A percentile compares a stretch with the other conserved stretches of the same genome.
Evolutionary conservation across 176 grass and related monocot species (phyloP).

Genomic region (Bromus sterilis): DNA sequence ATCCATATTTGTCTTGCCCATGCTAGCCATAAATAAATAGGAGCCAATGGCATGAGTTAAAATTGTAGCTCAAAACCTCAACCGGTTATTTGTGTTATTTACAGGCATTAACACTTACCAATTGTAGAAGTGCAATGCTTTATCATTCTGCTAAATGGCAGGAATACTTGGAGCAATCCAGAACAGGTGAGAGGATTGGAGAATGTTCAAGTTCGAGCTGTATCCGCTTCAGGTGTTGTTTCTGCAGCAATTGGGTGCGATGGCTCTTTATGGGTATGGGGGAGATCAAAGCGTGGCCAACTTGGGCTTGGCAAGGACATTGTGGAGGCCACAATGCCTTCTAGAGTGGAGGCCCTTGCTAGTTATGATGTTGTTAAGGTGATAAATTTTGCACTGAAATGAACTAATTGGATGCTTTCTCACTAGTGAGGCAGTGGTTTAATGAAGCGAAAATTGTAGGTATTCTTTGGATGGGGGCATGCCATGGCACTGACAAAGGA

Average conservation of each 20-base stretch:
- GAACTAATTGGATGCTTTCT: slow-evolving; percentile 5
- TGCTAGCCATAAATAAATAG: background rate
- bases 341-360: slow-evolving; percentile 55
- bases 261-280: slow-evolving; percentile 87
- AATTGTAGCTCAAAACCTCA: background rate
- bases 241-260: slow-evolving; percentile 67
- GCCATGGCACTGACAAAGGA: slow-evolving; percentile 68
- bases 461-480: slow-evolving; percentile 91
- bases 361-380: slow-evolving; percentile 69
- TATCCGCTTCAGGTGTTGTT: slow-evolving; percentile 76
- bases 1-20: background rate
- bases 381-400: slow-evolving; percentile 13
- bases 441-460: slow-evolving; percentile 36
- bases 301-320: slow-evolving; percentile 74
- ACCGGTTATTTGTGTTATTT: background rate
- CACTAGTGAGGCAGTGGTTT: background rate
- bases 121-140: background rate
- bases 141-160: slow-evolving; percentile 21
- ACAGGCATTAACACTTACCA: background rate
- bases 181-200: slow-evolving; percentile 71
- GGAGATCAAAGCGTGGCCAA: slow-evolving; percentile 84
- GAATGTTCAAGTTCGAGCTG: slow-evolving; percentile 56
- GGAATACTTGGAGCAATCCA: slow-evolving; percentile 68
- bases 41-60: background rate
- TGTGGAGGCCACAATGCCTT: slow-evolving; percentile 37